These are phyloP conservation scores for Ascomycota sp. DNA, from an alignment of 2,329 filamentous ascomycete species.

Conservation along the genomic window DNA sequence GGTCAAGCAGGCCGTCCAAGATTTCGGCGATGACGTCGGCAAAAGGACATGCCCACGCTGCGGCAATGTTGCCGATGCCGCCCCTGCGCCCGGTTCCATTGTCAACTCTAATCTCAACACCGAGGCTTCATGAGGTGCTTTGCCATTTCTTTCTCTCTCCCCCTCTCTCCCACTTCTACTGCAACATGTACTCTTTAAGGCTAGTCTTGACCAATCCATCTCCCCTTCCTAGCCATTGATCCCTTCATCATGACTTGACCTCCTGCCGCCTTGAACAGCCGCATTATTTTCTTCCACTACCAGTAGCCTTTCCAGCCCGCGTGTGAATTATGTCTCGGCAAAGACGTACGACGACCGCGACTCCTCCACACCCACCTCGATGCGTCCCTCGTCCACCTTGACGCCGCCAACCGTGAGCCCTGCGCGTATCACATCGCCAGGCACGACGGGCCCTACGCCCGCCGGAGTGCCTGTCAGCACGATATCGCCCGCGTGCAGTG, in stretches of 20 bases:
- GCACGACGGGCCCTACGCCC: constrained; percentile 69
- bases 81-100: constrained; percentile 39
- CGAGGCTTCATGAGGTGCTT: not conserved
- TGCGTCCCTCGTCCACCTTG: constrained; percentile 65
- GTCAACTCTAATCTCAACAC: constrained; percentile 32
- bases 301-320: too few species aligned
- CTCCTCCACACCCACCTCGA: constrained; percentile 70
- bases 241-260: too few species aligned
- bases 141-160: not conserved
- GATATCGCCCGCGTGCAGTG: constrained; percentile 76
- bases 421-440: constrained; percentile 73
- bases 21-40: constrained; percentile 46
- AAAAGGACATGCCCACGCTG: constrained; percentile 60
- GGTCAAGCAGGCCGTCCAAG: constrained; percentile 79
- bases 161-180: not conserved
- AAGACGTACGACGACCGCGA: constrained; percentile 61
- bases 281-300: too few species aligned
- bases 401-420: constrained; percentile 62
- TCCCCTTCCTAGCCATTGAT: too few species aligned
- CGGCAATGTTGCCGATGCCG: constrained; percentile 53
- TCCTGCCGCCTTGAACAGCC: too few species aligned
- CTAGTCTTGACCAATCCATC: too few species aligned
- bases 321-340: constrained; percentile 47
- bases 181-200: too few species aligned
- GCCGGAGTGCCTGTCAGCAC: constrained; percentile 95